Base-by-base conservation (phyloP, 805 yeast genomes). In the Dipodascus geniculatus region DNA sequence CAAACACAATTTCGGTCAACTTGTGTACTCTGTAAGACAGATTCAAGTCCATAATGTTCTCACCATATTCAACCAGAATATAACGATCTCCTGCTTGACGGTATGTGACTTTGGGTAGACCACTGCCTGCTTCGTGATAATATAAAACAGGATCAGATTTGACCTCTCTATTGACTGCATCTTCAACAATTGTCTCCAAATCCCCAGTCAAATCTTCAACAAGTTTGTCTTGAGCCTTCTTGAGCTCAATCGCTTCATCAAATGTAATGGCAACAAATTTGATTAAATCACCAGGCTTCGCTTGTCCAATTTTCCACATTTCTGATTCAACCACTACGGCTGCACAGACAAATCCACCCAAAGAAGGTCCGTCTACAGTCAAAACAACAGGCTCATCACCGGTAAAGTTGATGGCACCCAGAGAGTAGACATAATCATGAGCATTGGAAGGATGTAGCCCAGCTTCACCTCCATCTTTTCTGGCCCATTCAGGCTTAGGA, bases 401-500 rank as follows among this genome's bases (percentile, higher is more conserved):
- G 35, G 98, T 93, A 68, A 93, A 93, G 71, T 93, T 93, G 68
- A 91, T 84, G 24, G 99, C 98, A 62, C 99, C 98, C 52, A 89
- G 72, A 0, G 98, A 88, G 68, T 91, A 91, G 52, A 91, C 98
- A 65, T 91, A 93, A 72, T 91, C 99, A 67, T 91, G 98, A 48
- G 96, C 90, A 70, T 91, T 91, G n/a, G 97, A 89, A 51, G 99
- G 99, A 73, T 91, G 99, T 65, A 91, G 75, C 54, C 99, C 99
- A 55, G 93, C 99, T 63, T 89, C 96, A 56, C 98, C 99, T 71
- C 98, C 99, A 67, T 89, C 96, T 8, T 77, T 68, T 72, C 99
- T 81, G 11, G 97, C 96, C 99, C 98, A 93, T 65, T 80, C 77
- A 11, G 98, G 99, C 69, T 89, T 91, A 55, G 98, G 98, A 3